Conservation (phyloP, 169 alveolate species). For the Eimeria brunetti region DNA sequence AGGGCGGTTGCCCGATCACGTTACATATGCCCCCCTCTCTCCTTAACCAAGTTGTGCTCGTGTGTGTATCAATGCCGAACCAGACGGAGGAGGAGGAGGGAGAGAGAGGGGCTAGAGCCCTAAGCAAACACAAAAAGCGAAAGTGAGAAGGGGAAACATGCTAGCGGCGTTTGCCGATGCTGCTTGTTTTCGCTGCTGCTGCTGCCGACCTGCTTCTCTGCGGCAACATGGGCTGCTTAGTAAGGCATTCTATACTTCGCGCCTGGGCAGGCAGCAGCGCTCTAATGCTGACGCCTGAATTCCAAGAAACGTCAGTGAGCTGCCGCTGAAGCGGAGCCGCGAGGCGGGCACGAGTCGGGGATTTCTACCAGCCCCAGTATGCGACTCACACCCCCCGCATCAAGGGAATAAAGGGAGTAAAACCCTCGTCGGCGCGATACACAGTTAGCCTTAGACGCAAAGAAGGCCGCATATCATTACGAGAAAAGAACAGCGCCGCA, state of each 20-base stretch:
- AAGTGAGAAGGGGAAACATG: neutral
- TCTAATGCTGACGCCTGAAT: neutral
- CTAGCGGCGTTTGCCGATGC: neutral
- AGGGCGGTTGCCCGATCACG: neutral
- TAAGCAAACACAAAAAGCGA: neutral
- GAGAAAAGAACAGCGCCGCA: no score
- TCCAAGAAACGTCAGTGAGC: neutral
- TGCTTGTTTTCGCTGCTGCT: neutral
- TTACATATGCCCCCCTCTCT: neutral
- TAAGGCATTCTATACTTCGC: neutral
- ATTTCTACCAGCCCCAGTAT: neutral
- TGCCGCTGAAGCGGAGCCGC: neutral
- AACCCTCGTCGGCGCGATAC: neutral
- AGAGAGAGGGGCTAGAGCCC: neutral
- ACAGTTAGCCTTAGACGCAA: neutral
- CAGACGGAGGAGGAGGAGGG: neutral
- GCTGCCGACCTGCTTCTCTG: neutral
- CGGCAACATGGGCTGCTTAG: neutral
- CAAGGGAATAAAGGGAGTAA: neutral
- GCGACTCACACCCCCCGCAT: neutral
- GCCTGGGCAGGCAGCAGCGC: neutral
- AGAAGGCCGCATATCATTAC: neutral
- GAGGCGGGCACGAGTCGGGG: neutral
- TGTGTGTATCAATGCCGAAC: neutral
- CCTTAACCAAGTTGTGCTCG: neutral